Evolutionary conservation across 208 protist genomes (phyloP).

Genomic region (Herpetomonas muscarum): DNA sequence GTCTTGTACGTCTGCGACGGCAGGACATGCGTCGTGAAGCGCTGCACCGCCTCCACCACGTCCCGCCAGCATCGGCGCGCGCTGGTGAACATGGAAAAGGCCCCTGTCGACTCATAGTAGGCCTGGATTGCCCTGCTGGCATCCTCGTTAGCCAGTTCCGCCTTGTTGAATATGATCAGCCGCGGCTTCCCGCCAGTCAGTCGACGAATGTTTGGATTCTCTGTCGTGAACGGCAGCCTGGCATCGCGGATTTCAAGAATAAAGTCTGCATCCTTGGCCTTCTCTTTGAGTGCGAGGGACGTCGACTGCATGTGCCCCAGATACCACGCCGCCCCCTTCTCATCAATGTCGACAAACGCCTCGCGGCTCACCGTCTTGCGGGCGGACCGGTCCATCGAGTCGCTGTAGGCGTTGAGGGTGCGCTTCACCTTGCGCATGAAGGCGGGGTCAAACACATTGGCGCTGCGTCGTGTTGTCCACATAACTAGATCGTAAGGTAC

Average conservation of each 20-base stretch:
- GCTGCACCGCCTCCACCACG: constrained; percentile 73
- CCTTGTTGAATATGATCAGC: constrained; percentile 92
- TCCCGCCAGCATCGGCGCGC: constrained; percentile 70
- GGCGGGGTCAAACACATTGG: constrained; percentile 81
- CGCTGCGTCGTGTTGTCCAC: constrained; percentile 17
- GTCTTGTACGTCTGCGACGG: constrained; percentile 59
- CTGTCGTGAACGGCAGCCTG: constrained; percentile 83
- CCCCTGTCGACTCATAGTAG: constrained; percentile 71
- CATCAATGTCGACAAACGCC: constrained; percentile 85
- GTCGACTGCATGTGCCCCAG: constrained; percentile 85
- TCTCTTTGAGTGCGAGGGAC: constrained; percentile 45
- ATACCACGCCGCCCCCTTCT: constrained; percentile 86
- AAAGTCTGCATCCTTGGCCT: constrained; percentile 85
- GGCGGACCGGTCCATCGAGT: constrained; percentile 58
- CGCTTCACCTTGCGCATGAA: constrained; percentile 90
- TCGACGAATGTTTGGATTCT: constrained; percentile 75
- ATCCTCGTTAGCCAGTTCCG: constrained; percentile 87
- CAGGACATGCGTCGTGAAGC: constrained; percentile 75
- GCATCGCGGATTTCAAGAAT: constrained; percentile 93
- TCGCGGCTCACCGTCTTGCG: constrained; percentile 68
- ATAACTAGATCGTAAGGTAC: constrained; percentile 25
- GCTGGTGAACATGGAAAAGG: constrained; percentile 81
- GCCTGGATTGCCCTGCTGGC: constrained; percentile 70
- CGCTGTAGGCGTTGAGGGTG: constrained; percentile 61
- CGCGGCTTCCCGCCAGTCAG: constrained; percentile 52